phyloP scores from a whole-genome alignment of 805 yeast species.

The Saccharomycopsis sp. region DNA sequence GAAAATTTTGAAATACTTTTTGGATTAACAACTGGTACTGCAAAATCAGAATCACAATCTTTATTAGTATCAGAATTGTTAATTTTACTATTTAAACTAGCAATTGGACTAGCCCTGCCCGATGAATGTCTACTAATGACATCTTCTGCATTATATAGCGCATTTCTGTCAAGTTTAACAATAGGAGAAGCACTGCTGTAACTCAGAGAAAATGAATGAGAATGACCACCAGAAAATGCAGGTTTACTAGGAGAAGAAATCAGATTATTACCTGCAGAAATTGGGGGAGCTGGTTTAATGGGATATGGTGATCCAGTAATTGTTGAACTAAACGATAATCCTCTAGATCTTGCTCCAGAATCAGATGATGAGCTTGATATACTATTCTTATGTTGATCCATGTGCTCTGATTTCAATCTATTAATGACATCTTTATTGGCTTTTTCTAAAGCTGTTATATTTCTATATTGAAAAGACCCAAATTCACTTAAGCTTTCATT shows the following conservation, averaged over 20 bases:
- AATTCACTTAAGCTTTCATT: constrained; percentile 70
- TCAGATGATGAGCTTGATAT: constrained; percentile 34
- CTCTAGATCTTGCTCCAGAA: constrained; percentile 27
- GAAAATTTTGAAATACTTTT: constrained; percentile 1
- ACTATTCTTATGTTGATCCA: constrained; percentile 29
- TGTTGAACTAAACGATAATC: constrained; percentile 24
- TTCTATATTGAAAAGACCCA: constrained; percentile 88
- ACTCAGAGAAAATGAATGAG: not conserved
- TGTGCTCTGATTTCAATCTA: constrained; percentile 77
- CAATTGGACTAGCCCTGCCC: constrained; percentile 27
- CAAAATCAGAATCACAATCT: not conserved
- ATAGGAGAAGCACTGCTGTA: constrained; percentile 22
- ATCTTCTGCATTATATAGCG: constrained; percentile 26
- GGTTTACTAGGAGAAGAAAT: not conserved
- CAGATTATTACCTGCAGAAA: not conserved
- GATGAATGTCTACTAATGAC: constrained; percentile 20
- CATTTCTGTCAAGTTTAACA: constrained; percentile 26
- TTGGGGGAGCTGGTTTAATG: constrained; percentile 2
- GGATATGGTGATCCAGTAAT: constrained; percentile 17
- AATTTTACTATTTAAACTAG: not conserved
- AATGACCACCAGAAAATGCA: not conserved
- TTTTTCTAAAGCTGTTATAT: constrained; percentile 79
- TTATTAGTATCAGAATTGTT: not conserved
- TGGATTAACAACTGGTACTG: not conserved
- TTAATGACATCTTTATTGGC: constrained; percentile 91